These are phyloP conservation scores for Tetracladium setigerum DNA, from an alignment of 495 filamentous ascomycete species.

Conservation along the genomic window DNA sequence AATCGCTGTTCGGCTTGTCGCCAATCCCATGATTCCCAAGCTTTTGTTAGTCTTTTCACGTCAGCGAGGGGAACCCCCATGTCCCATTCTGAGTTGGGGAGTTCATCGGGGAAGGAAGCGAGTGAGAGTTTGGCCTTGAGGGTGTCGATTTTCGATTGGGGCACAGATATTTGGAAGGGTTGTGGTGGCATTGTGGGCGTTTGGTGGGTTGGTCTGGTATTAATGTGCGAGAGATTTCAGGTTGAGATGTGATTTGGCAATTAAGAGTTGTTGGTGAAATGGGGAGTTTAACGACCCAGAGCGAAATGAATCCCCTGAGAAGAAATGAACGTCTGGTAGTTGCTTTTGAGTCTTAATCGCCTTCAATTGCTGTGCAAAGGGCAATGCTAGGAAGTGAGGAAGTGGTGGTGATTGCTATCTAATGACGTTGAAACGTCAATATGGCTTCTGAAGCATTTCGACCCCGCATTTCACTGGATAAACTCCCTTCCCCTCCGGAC, in stretches of 20 bases:
- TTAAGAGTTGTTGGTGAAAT: too few relatives aligned
- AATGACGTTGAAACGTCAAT: too few relatives aligned
- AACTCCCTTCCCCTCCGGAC: too few relatives aligned
- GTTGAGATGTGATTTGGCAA: too few relatives aligned
- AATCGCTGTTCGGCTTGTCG: conserved; percentile 40
- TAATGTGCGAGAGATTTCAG: conserved; percentile 25
- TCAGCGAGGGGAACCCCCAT: conserved; percentile 40
- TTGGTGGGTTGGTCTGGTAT: conserved; percentile 12
- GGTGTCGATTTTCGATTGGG: conserved; percentile 29
- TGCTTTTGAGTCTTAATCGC: too few relatives aligned
- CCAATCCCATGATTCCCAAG: conserved; percentile 47
- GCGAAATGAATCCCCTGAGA: too few relatives aligned
- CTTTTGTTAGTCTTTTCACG: conserved; percentile 34
- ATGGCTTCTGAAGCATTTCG: too few relatives aligned
- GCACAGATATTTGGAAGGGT: conserved; percentile 35
- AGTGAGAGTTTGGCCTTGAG: conserved; percentile 36
- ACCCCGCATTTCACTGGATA: too few relatives aligned
- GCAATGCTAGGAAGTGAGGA: too few relatives aligned
- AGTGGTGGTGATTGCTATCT: conserved; percentile 10
- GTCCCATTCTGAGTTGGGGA: conserved; percentile 37
- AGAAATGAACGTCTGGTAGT: too few relatives aligned
- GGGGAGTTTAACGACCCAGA: too few relatives aligned
- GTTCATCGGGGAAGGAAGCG: conserved; percentile 38
- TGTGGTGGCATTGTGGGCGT: conserved; percentile 15
- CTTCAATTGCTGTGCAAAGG: too few relatives aligned